Evolutionary conservation across 1,139 yeast species (phyloP), one percentile per base, ranked within the genome.

Genomic region (Debaryomyces nepalensis): DNA sequence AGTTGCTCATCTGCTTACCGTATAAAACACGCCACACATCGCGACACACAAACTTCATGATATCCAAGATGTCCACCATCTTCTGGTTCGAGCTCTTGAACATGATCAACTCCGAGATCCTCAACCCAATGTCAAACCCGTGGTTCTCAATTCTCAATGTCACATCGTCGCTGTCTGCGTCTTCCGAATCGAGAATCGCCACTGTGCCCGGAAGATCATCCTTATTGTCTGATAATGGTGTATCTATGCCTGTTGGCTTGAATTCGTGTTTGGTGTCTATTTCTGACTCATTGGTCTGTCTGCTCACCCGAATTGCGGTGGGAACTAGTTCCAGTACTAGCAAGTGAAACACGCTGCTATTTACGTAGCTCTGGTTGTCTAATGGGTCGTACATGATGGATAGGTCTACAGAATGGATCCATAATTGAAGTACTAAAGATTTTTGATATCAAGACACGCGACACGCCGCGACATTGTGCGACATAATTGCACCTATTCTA

Each of bases 1-100:
- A 72, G 56, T 89, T 90, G 62, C 90, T 97, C 73, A 93, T 88
- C 63, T 87, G 97, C 62, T 90, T 93, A 36, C 82, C 80, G 64
- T 82, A 90, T 30, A 91, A 59, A 40, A 77, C 67, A 53, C 79
- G 81, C 98, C 98, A 91, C 26, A 91, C 85, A 54, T 93, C 97
- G 39, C 96, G 79, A 63, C 98, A 90, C 2, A 91, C 80, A 57
- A 89, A 90, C 64, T 91, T 91, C 90, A 91, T 87, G 39, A 90
- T 79, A 51, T 88, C 93, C 37, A 91, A 64, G 16, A 85, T 73
- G 48, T 87, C 93, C 53, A 75, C 64, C 42, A 80, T 68, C 48
- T 75, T 75, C 45, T 63, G 46, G 60, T 63, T 76, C 68, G 77
- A 41, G 59, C 68, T 47, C 48, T 68, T 67, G 53, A 82, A 85